Evolutionary conservation across 192 early-diverging fungal genomes (phyloP), one percentile per base, ranked within the genome.

Genomic region (Coemansia umbellata): DNA sequence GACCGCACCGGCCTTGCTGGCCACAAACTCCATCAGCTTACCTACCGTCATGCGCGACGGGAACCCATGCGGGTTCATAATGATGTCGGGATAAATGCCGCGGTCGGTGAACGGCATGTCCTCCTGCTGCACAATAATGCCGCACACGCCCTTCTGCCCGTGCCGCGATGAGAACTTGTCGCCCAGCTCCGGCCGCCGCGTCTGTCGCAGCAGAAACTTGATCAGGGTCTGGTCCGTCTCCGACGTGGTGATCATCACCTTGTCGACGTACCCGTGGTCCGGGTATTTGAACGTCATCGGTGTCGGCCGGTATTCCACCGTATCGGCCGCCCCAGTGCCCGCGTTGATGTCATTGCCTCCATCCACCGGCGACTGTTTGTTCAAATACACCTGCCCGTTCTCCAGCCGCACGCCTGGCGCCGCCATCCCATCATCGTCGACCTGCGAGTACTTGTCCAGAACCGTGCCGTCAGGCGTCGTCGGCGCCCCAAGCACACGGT

Each of bases 61-160:
- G 82, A 98, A 95, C 56, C 94, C 94, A 66, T 98, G 95, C 9
- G 95, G 95, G 81, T 98, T 98, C 93, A 98, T 98, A 78, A 98
- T 93, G 48, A 98, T 90, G 58, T 98, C 95, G 8, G 95, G 95
- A 33, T 79, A 83, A 24, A 95, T 82, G 39, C 95, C 95, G 30
- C 81, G 66, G 64, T 96, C 93, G 10, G 86, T 80, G 70, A 97
- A 98, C 21, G 95, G 95, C 92, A 98, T 92, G 66, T 98, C 94
- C 68, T 95, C 94, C 54, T 96, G 92, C 56, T 88, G 85, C 32
- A 97, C 92, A 77, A 98, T 98, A 45, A 95, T 91, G 36, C 94
- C 95, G 53, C 88, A 91, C 19, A 94, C 91, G 51, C 95, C 95
- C 62, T 98, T 98, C 62, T 98, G 95, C 49, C 94, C 95, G 82